Conservation (phyloP, 768 basidiomycete species). For the Cyclocybe aegerita region DNA sequence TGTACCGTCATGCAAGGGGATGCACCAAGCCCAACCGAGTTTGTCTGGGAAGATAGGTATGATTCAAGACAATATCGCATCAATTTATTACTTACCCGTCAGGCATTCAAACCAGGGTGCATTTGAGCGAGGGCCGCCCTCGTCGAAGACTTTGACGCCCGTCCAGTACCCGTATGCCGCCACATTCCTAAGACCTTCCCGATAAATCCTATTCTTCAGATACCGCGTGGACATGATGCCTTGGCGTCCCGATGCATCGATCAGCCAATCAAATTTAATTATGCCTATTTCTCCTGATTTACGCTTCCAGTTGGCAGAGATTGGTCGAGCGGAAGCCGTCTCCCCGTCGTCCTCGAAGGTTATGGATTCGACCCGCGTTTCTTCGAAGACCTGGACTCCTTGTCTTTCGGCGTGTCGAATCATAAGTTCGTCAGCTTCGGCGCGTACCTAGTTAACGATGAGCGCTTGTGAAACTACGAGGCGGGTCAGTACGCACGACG, state of each 20-base stretch:
- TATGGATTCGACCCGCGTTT: slow-evolving; percentile 27
- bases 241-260: slow-evolving; percentile 34
- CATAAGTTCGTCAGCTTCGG: slow-evolving; percentile 36
- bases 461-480: background rate
- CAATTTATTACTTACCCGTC: no score
- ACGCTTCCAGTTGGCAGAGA: slow-evolving; percentile 23
- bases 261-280: slow-evolving; percentile 33
- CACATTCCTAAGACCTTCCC: slow-evolving; percentile 19
- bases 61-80: no score
- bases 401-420: slow-evolving; percentile 30
- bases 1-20: no score
- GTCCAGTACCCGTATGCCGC: no score
- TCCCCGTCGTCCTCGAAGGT: slow-evolving; percentile 19
- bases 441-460: slow-evolving; percentile 26
- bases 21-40: no score
- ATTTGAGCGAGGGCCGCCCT: no score
- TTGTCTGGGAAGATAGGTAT: no score
- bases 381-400: slow-evolving; percentile 32
- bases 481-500: slow-evolving; percentile 23
- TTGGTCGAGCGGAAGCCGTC: slow-evolving; percentile 15
- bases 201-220: background rate
- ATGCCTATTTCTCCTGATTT: slow-evolving; percentile 21
- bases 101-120: no score
- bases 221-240: slow-evolving; percentile 37
- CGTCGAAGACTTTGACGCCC: no score